phyloP scores from a whole-genome alignment of 441 rosid species.

The Omphalea diandra region DNA sequence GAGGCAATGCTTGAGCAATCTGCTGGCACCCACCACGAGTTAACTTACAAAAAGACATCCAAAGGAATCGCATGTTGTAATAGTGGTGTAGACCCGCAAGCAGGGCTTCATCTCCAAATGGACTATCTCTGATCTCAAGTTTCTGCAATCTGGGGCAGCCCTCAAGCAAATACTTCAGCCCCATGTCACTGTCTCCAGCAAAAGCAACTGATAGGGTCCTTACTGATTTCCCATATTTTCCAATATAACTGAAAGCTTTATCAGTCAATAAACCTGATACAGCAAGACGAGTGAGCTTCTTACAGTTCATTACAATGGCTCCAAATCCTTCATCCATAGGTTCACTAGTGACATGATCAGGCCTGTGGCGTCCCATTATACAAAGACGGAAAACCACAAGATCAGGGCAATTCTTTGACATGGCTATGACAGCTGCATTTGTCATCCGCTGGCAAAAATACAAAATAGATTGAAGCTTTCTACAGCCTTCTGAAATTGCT shows the following conservation, averaged over 20 bases:
- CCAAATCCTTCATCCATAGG: slow-evolving; percentile 95
- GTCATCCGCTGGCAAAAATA: slow-evolving; percentile 88
- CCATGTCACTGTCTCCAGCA: slow-evolving; percentile 86
- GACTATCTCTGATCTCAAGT: slow-evolving; percentile 92
- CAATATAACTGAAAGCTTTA: slow-evolving; percentile 70
- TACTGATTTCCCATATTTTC: slow-evolving; percentile 62
- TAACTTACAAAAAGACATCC: slow-evolving; percentile 82
- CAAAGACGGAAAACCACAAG: slow-evolving; percentile 79
- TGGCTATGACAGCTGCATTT: slow-evolving; percentile 80
- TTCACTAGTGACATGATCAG: slow-evolving; percentile 65
- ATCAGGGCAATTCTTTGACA: slow-evolving; percentile 82
- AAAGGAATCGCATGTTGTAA: slow-evolving; percentile 81
- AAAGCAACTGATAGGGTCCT: slow-evolving; percentile 84
- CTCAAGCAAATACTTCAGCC: slow-evolving; percentile 63
- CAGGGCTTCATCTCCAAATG: slow-evolving; percentile 74
- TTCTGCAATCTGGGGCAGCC: slow-evolving; percentile 81
- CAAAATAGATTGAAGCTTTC: slow-evolving; percentile 67
- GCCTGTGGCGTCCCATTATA: slow-evolving; percentile 75
- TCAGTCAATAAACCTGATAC: slow-evolving; percentile 81
- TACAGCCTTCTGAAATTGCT: slow-evolving; percentile 85
- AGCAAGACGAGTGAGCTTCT: slow-evolving; percentile 77
- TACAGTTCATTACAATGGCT: slow-evolving; percentile 82
- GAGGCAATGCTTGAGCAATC: slow-evolving; percentile 61
- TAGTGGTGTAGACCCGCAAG: slow-evolving; percentile 68
- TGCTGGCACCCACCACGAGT: slow-evolving; percentile 56